A percentile compares a stretch with the other conserved stretches of the same genome.
Conservation (phyloP, 2,329 filamentous ascomycete genomes). For the Penicillium sp. region DNA sequence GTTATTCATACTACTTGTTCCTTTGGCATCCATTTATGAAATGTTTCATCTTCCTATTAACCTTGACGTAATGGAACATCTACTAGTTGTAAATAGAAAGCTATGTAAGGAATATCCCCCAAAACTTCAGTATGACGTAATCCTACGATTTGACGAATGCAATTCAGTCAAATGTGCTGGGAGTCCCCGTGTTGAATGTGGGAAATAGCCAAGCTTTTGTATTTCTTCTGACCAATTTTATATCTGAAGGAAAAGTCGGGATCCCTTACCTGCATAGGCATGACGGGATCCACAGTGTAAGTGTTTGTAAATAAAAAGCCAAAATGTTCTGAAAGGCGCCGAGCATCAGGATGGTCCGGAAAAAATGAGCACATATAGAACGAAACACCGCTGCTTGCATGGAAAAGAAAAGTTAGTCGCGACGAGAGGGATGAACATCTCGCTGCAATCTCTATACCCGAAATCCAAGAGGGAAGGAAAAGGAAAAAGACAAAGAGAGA, state of each 20-base stretch:
- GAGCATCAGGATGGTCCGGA: neutral
- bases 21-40: neutral
- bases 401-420: neutral
- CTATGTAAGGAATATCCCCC: no score
- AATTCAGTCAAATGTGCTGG: neutral
- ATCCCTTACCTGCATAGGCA: neutral
- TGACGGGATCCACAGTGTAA: neutral
- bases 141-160: neutral
- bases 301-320: neutral
- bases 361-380: neutral
- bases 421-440: constrained; percentile 5
- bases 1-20: neutral
- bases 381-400: constrained; percentile 9
- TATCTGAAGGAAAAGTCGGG: neutral
- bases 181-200: constrained; percentile 29
- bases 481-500: constrained; percentile 4
- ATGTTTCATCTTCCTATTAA: neutral
- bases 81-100: no score
- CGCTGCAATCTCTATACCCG: constrained; percentile 16
- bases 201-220: neutral
- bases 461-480: constrained; percentile 1
- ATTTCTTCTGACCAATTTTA: constrained; percentile 5
- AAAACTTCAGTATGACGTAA: no score
- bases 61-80: neutral
- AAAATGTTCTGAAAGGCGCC: neutral